Evolutionary conservation across 1,284 basidiomycete genomes (phyloP), one percentile per base, ranked within the genome.

Genomic region (Trichosporon sp.): DNA sequence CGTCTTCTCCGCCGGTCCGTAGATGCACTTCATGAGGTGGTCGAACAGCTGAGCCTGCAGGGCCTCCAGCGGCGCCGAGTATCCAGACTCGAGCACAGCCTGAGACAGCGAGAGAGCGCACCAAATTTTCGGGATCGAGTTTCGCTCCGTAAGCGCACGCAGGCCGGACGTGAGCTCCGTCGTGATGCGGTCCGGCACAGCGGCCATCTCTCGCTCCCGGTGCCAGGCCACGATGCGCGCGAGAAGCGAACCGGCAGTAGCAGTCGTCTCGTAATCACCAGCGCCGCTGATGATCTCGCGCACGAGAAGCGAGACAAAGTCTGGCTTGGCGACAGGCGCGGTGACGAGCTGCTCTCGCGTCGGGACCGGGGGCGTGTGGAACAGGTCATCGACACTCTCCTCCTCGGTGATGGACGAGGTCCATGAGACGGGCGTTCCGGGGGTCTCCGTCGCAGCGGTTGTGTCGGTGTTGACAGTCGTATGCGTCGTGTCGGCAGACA

Each of bases 41-140:
- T 60, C 56, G 56, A 60, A 60, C 27, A 60, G 56, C 56, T 60
- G 56, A 3, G 56, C 56, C 29, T 60, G 56, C 56, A 60, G 15
- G 15, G 56, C 56, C n/a, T 60, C 56, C 29, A 60, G 56, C 2
- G 56, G 56, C 56, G 56, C 56, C 15, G 56, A 60, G 56, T 60
- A 60, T 15, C 56, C 56, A 2, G 56, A 60, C 56, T 60, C 56
- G 18, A 60, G 56, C 9, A 60, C 56, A 11, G 56, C 27, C 29
- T 60, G 56, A 6, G 56, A 60, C 1, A 60, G 56, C 27, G 56
- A 60, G 27, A 60, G 56, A 13, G 56, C 29, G 18, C 56, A 60
- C 56, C 56, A 60, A 15, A 60, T 60, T 29, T 60, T 60, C 27
- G 56, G 56, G 56, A 60, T 60, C 56, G 56, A 60, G 56, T 60